A percentile compares a stretch with the other conserved stretches of the same genome.
These are phyloP conservation scores for Penicillium manginii DNA, from an alignment of 495 filamentous ascomycete genomes.

Conservation along the genomic window DNA sequence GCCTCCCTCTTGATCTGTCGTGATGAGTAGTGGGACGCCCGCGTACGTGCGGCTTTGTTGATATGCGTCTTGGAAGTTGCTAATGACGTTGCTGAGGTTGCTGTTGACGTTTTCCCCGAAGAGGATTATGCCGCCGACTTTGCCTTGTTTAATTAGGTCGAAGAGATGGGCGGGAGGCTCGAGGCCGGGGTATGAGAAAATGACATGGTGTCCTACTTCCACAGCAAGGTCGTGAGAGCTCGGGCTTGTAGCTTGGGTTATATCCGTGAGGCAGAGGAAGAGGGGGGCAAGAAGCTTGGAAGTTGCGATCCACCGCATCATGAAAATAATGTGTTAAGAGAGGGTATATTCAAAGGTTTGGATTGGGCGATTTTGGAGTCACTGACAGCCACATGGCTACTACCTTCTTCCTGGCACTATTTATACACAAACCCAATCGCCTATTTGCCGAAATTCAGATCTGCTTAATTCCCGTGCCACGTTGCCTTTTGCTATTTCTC, in stretches of 20 bases:
- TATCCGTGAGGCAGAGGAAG: conserved; percentile 2
- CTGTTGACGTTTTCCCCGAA: conserved; percentile 39
- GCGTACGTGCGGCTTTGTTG: conserved; percentile 24
- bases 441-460: no score
- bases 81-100: conserved; percentile 24
- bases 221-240: conserved; percentile 9
- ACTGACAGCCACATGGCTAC: no score
- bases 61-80: conserved; percentile 32
- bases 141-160: conserved; percentile 32
- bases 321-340: neutral
- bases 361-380: no score
- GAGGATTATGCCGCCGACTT: conserved; percentile 41
- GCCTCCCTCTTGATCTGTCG: conserved; percentile 45
- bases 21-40: conserved; percentile 36
- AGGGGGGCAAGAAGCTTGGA: conserved; percentile 6
- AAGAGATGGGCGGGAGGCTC: conserved; percentile 30
- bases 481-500: neutral
- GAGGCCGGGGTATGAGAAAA: conserved; percentile 40
- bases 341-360: no score
- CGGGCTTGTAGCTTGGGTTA: neutral
- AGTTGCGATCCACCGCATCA: conserved; percentile 12
- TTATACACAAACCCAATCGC: no score
- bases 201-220: conserved; percentile 38
- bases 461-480: neutral
- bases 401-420: no score